These are phyloP conservation scores for Cystofilobasidium ferigula DNA, from an alignment of 768 basidiomycete genomes.

Conservation along the genomic window DNA sequence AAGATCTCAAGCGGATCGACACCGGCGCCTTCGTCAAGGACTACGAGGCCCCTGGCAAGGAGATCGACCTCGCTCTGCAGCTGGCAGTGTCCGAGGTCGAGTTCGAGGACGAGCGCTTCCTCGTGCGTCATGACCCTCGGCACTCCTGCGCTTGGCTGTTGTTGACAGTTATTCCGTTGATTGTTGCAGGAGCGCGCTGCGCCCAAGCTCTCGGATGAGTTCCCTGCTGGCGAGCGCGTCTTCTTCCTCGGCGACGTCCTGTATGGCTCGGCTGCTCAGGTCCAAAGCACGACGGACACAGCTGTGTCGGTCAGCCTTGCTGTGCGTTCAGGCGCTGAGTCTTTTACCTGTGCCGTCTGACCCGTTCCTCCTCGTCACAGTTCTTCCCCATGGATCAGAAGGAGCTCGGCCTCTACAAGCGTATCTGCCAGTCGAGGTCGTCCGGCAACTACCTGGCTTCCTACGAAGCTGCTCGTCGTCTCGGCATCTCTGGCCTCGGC, in stretches of 20 bases:
- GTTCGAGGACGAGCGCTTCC: constrained; percentile 68
- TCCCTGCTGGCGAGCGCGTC: constrained; percentile 76
- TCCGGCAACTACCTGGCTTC: constrained; percentile 62
- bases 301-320: constrained; percentile 73
- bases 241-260: constrained; percentile 93
- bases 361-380: constrained; percentile 40
- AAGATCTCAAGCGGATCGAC: constrained; percentile 83
- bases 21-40: constrained; percentile 88
- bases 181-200: constrained; percentile 57
- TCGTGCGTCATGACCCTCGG: constrained; percentile 29
- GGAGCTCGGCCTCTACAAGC: constrained; percentile 69
- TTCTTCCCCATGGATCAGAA: constrained; percentile 74
- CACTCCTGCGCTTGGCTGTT: background rate
- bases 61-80: constrained; percentile 76
- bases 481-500: constrained; percentile 64
- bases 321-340: constrained; percentile 45
- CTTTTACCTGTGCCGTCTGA: too few species aligned
- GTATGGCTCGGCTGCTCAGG: constrained; percentile 90
- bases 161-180: background rate
- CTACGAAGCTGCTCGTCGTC: constrained; percentile 60
- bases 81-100: constrained; percentile 66
- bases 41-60: constrained; percentile 71
- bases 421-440: constrained; percentile 47
- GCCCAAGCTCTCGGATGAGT: constrained; percentile 73
- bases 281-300: constrained; percentile 57